Conservation (phyloP, 1,284 basidiomycete species). For the Marasmius oreades region DNA sequence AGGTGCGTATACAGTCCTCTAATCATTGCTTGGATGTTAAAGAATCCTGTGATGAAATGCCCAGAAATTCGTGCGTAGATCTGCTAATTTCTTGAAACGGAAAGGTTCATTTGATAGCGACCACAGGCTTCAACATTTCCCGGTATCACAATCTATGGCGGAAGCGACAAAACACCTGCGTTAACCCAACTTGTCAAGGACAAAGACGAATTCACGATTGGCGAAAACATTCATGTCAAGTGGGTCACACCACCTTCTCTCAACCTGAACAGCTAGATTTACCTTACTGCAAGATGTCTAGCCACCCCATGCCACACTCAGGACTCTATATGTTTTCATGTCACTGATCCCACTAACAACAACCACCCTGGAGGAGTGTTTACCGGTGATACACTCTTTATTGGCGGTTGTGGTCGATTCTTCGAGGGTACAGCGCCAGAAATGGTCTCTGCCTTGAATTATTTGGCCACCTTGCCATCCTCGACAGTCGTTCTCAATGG, state of each 20-base stretch:
- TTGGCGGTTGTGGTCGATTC: constrained; percentile 94
- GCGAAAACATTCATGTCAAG: constrained; percentile 70
- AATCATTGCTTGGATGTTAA: not conserved
- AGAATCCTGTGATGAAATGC: constrained; percentile 10
- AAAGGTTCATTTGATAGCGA: not conserved
- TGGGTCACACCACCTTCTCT: constrained; percentile 26
- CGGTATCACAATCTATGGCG: constrained; percentile 77
- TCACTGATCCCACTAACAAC: constrained; percentile 51
- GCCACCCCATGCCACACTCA: constrained; percentile 96
- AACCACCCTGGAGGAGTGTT: constrained; percentile 77
- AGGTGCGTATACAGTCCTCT: constrained; percentile 24
- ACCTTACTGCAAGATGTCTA: constrained; percentile 53
- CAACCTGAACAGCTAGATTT: constrained; percentile 4
- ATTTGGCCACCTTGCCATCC: constrained; percentile 75
- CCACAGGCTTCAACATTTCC: constrained; percentile 60
- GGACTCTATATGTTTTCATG: constrained; percentile 91
- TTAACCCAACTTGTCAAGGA: constrained; percentile 77
- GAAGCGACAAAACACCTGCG: constrained; percentile 68
- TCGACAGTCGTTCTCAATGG: constrained; percentile 87
- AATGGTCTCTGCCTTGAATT: constrained; percentile 81
- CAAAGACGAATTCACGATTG: constrained; percentile 72
- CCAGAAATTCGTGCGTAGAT: constrained; percentile 52
- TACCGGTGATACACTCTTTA: constrained; percentile 95
- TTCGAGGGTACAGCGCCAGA: constrained; percentile 88
- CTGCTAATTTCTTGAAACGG: not conserved